A percentile compares a stretch with the other conserved stretches of the same genome.
These are phyloP conservation scores for Arctium lappa DNA, from an alignment of 129 eudicot species.

Conservation along the genomic window DNA sequence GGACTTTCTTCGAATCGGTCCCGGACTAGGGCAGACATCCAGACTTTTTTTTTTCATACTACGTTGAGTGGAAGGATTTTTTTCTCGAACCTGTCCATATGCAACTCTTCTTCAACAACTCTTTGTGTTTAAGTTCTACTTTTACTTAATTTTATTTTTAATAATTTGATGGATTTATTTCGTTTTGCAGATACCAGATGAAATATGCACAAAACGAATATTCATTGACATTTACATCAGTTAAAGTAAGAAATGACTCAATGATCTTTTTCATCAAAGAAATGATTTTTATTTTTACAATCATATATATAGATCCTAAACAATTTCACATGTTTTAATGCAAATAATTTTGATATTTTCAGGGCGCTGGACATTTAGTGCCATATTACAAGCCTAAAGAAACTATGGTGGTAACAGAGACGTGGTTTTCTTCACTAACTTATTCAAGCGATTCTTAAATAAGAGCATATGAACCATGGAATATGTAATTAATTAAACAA, in stretches of 20 bases:
- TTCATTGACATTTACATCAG: background rate
- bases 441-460: background rate
- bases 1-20: no score
- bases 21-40: no score
- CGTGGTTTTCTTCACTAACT: conserved; percentile 5
- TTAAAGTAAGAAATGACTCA: background rate
- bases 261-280: background rate
- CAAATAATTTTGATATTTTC: background rate
- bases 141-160: background rate
- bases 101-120: background rate
- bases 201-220: background rate
- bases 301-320: background rate
- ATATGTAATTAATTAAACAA: background rate
- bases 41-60: no score
- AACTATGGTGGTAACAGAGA: background rate
- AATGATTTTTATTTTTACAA: background rate
- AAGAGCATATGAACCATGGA: background rate
- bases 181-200: background rate
- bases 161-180: background rate
- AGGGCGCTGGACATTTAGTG: conserved; percentile 13
- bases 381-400: conserved; percentile 4
- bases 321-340: background rate
- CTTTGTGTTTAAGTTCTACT: background rate
- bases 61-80: no score
- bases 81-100: background rate